Conservation (phyloP, 2,329 filamentous ascomycete species). For the Fusarium sp. region DNA sequence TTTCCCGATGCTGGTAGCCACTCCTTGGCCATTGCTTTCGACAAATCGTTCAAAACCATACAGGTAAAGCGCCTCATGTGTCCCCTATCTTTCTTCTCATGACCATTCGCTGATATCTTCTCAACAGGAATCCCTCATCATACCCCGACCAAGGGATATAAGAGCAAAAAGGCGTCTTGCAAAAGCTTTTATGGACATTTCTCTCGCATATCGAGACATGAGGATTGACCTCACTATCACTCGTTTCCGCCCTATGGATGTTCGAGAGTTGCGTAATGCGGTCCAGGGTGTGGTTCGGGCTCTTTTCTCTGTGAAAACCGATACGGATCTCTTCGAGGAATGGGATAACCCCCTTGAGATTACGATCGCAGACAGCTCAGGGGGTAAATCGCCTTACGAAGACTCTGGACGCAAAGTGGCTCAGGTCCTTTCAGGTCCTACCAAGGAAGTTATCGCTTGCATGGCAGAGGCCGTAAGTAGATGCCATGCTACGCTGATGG, state of each 20-base stretch:
- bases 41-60: constrained; percentile 61
- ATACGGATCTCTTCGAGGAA: constrained; percentile 59
- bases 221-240: constrained; percentile 68
- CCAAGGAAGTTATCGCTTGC: constrained; percentile 58
- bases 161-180: constrained; percentile 58
- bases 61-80: constrained; percentile 50
- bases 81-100: neutral
- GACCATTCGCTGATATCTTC: neutral
- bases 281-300: constrained; percentile 67
- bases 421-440: constrained; percentile 58
- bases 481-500: constrained; percentile 66
- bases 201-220: constrained; percentile 67
- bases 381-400: constrained; percentile 19
- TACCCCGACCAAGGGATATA: constrained; percentile 48
- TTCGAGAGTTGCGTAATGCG: constrained; percentile 63
- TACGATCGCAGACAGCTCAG: constrained; percentile 19
- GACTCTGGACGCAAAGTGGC: constrained; percentile 43
- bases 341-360: constrained; percentile 35
- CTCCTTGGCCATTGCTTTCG: constrained; percentile 61
- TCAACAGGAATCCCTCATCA: constrained; percentile 49
- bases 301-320: constrained; percentile 63
- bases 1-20: constrained; percentile 68
- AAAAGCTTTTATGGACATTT: constrained; percentile 66
- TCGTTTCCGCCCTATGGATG: constrained; percentile 62
- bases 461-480: constrained; percentile 59